phyloP scores from a whole-genome alignment of 2,329 filamentous ascomycete species.

The Tolypocladium inflatum region DNA sequence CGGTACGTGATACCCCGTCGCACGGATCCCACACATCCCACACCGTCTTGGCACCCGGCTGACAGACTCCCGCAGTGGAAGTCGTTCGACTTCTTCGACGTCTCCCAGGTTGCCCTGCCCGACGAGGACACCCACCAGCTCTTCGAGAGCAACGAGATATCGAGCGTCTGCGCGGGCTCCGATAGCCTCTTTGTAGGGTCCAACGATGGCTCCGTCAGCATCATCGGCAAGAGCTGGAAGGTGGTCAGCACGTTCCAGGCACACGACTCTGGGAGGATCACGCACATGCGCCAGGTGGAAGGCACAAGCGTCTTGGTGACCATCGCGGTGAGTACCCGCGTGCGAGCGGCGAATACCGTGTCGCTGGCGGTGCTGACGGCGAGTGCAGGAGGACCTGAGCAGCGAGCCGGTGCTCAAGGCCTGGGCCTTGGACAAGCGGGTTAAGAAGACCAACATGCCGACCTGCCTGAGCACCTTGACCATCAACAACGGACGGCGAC shows the following conservation, averaged over 20 bases:
- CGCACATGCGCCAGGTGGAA: constrained; percentile 85
- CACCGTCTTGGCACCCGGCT: neutral
- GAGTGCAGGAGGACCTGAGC: constrained; percentile 67
- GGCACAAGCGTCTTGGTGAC: constrained; percentile 82
- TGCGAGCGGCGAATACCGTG: neutral
- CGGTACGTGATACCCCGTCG: constrained; percentile 6
- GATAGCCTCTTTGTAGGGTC: constrained; percentile 85
- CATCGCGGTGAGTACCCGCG: constrained; percentile 42
- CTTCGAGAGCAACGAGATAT: constrained; percentile 75
- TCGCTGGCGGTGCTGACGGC: neutral
- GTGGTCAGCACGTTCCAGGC: constrained; percentile 78
- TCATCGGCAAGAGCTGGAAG: constrained; percentile 82
- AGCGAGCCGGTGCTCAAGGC: constrained; percentile 86
- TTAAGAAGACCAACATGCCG: constrained; percentile 87
- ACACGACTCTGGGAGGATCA: constrained; percentile 71
- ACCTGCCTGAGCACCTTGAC: constrained; percentile 78
- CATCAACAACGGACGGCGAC: constrained; percentile 83
- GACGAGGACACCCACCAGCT: constrained; percentile 71
- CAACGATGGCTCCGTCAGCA: constrained; percentile 75
- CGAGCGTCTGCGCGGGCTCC: constrained; percentile 76
- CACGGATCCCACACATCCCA: neutral
- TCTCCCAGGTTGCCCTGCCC: constrained; percentile 69
- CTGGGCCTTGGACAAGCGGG: constrained; percentile 90
- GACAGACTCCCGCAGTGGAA: constrained; percentile 62
- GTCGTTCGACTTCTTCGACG: constrained; percentile 99